Evolutionary conservation across 225 moss, liverwort and hornwort species (phyloP), one percentile per base, ranked within the genome.

Genomic region (Polytrichum commune): DNA sequence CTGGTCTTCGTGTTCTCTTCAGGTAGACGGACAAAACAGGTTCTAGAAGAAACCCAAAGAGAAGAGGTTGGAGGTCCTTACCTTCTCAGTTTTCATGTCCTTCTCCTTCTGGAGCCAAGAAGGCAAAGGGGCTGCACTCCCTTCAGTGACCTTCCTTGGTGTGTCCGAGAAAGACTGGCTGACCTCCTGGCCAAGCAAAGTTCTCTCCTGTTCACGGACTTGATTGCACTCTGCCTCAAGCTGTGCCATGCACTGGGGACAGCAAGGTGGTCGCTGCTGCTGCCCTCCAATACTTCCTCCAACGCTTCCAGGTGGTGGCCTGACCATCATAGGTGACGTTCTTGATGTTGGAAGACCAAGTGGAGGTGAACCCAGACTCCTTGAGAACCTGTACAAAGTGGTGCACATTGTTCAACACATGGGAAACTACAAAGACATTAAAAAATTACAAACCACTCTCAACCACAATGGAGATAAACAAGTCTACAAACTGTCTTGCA

Each of bases 31-130:
- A 23, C 7, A 24, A 60, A 60, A 60, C 60, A n/a, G 60, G 6
- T 24, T 60, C n/a, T 60, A 24, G 60, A 22, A 60, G 60, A 60
- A 60, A 24, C 60, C 22, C 60, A 23, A 60, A n/a, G 24, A 60
- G 23, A 23, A 58, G 20, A 7, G n/a, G 58, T 23, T 23, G 20
- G 23, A 58, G 58, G 46, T 46, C 16, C 65, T 13, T 28, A 76
- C 77, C 77, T 63, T 63, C 72, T 78, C 72, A 55, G 77, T 62
- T 72, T 72, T 68, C 28, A 76, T 71, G 27, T 78, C 68, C 63
- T 78, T 78, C 55, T 68, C 72, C 33, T 73, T 73, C 29, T 73
- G 77, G 54, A 78, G 68, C 77, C 77, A 78, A 63, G 73, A 68
- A n/a, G 77, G 77, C 63, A 78, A 63, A 27, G 26, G 25, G 10